Evolutionary conservation across 1,284 basidiomycete species (phyloP).

Genomic region (Apiotrichum siamense): DNA sequence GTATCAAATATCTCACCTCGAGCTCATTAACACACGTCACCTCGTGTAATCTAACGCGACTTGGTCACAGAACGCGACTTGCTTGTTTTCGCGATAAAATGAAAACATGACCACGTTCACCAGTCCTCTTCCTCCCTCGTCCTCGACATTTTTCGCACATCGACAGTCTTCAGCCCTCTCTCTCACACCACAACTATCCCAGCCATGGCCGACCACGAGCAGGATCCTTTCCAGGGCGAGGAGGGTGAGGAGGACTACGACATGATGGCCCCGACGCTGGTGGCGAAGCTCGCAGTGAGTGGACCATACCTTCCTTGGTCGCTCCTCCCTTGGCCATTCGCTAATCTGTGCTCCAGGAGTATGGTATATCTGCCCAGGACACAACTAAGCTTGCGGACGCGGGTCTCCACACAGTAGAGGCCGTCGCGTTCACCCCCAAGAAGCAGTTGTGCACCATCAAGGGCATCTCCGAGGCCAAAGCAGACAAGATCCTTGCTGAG

Average conservation of each 20-base stretch:
- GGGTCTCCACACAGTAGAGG: conserved; percentile 89
- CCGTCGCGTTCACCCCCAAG: conserved; percentile 96
- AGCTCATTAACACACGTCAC: conserved; percentile 6
- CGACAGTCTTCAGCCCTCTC: neutral
- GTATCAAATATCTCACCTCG: no score
- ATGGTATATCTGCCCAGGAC: conserved; percentile 83
- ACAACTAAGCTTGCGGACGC: conserved; percentile 94
- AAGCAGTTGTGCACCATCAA: conserved; percentile 87
- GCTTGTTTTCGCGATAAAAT: neutral
- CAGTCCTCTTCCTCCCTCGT: neutral
- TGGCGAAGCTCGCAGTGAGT: conserved; percentile 65
- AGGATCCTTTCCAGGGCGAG: conserved; percentile 38
- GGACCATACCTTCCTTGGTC: no score
- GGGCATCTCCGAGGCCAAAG: conserved; percentile 95
- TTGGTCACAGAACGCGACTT: conserved; percentile 1
- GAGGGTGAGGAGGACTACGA: conserved; percentile 55
- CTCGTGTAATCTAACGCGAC: neutral
- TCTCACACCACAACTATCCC: neutral
- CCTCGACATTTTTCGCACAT: neutral
- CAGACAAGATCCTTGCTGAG: conserved; percentile 90
- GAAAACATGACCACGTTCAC: conserved; percentile 8
- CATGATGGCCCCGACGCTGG: conserved; percentile 69
- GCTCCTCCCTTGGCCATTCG: no score
- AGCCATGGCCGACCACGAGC: conserved; percentile 20
- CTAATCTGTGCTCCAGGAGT: no score